Evolutionary conservation across 2,329 filamentous ascomycete genomes (phyloP), one percentile per base, ranked within the genome.

Genomic region (Penicillium griseofulvum): DNA sequence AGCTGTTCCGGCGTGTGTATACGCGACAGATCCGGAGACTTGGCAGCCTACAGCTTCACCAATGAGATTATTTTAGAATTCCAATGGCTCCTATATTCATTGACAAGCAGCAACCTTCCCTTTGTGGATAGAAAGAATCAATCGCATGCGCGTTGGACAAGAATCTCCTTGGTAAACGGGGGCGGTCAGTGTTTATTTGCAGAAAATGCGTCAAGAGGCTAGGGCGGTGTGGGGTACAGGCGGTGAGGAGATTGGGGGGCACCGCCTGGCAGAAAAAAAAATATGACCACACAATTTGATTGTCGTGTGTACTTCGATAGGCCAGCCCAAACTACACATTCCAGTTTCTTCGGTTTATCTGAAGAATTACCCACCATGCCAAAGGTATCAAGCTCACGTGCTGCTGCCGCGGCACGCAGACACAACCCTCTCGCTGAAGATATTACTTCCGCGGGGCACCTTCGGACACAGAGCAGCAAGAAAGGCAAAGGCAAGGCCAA

Each of bases 351-450:
- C 12, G 44, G 43, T 53, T 31, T 39, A 19, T 36, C 16, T 11
- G 33, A 45, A 36, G 26, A 56, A 17, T 26, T 17, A 10, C 34
- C 22, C 57, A 72, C 28, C 57, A 96, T 96, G 92, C 91, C 91
- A 36, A 96, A 96, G 79, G 86, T 87, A 46, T 83, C 80, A 28
- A 83, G 83, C 79, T 62, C 78, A 75, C 63, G 80, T 80, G 55
- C 77, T 72, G 63, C 84, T 81, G 70, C 80, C 80, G 64, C 66
- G 55, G 80, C 80, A 57, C 85, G 87, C 68, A 86, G 90, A 62
- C 93, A 97, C 77, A 95, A 95, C 65, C 92, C 93, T 38, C 87
- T 99, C 57, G 88, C 93, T 66, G 89, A 96, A 69, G 94, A 97
- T 68, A 81, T 97, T 70, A 76, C 87, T 65, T 81, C 90, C 63